Base-by-base conservation (phyloP, 768 basidiomycete genomes). In the Candolleomyces aberdarensis region DNA sequence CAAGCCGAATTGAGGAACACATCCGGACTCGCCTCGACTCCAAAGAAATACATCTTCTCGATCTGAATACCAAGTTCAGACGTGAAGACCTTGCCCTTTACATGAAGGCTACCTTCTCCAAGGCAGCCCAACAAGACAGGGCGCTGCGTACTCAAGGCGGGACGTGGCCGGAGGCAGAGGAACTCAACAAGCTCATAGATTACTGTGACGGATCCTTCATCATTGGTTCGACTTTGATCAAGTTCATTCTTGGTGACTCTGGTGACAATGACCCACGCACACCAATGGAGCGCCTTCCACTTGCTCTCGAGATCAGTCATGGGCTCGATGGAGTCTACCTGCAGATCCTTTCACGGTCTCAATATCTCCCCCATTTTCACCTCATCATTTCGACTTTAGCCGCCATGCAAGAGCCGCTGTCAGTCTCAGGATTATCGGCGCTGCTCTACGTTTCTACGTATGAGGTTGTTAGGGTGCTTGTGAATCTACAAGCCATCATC, bases 141-240 rank as follows among this genome's bases (percentile, higher is more conserved):
- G 10, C 13, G 20, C 22, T 11, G 15, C 48, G n/a, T 49, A 19
- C n/a, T n/a, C 20, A 10, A n/a, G 11, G 48, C 48, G 10, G 15
- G 48, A 10, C 15, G 10, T 13, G 48, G 20, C 11, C 20, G 48
- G 48, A 26, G 26, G 26, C 26, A 26, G 26, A 26, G 26, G 26
- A 26, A 13, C 22, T 17, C 10, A 13, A n/a, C 20, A n/a, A 10
- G 22, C 13, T 10, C 14, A 49, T 19, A 49, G 22, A 26, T 26
- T n/a, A 49, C 15, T 26, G 15, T 26, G 15, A 19, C 10, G 15
- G 48, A 49, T 49, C 48, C 11, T 49, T 49, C 22, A 91, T 49
- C 22, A 15, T 49, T 26, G n/a, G 10, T 11, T n/a, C 48, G 14
- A 49, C 20, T 1, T 15, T 49, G 11, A 2, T 26, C 20, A 49